Conservation (phyloP, 1,284 basidiomycete genomes). For the Trametes sp. region DNA sequence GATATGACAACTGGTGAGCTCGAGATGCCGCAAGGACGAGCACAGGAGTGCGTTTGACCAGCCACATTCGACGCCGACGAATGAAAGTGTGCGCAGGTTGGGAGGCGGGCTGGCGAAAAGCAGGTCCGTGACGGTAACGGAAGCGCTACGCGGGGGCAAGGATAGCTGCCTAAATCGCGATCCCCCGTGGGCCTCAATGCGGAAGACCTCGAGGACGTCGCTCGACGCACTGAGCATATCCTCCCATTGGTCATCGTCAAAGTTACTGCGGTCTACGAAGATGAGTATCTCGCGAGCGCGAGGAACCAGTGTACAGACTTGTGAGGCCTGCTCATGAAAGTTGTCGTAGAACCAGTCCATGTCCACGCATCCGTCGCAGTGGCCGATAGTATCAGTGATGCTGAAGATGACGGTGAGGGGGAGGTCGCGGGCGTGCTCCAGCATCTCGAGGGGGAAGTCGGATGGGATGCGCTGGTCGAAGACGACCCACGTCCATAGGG, state of each 20-base stretch:
- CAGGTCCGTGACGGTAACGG: neutral
- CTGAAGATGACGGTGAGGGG: neutral
- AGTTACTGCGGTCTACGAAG: neutral
- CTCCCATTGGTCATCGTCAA: neutral
- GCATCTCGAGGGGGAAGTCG: neutral
- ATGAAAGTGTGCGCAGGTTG: neutral
- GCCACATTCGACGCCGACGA: neutral
- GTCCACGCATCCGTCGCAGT: neutral
- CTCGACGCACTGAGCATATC: neutral
- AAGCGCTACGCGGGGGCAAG: neutral
- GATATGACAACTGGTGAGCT: neutral
- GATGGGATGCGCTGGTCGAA: constrained; percentile 4
- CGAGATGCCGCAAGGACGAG: neutral
- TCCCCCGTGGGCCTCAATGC: neutral
- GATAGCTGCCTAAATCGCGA: neutral
- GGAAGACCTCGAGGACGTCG: neutral
- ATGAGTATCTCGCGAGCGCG: neutral
- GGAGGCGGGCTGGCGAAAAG: neutral
- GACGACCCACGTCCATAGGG: constrained; percentile 4
- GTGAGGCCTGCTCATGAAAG: neutral
- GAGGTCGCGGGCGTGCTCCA: neutral
- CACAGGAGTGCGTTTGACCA: neutral
- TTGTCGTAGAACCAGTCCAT: neutral
- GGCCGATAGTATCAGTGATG: neutral
- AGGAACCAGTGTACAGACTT: neutral